Evolutionary conservation across 192 early-diverging fungal species (phyloP).

Genomic region (Funneliformis geosporum): DNA sequence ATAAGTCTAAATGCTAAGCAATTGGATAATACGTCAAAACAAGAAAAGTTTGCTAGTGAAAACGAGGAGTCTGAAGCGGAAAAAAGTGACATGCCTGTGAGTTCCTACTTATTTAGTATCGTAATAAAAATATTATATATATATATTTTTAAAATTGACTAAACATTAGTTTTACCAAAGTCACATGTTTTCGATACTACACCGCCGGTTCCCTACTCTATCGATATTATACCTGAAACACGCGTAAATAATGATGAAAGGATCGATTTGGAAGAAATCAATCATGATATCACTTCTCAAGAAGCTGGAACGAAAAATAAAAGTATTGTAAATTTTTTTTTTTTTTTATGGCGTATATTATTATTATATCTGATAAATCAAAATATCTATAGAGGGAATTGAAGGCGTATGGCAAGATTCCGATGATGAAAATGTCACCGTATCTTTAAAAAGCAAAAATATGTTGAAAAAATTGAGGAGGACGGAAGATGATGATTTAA

Average conservation of each 20-base stretch:
- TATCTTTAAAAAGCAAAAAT: conserved; percentile 68
- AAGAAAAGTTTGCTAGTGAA: background rate
- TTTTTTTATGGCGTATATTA: background rate
- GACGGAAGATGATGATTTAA: conserved; percentile 69
- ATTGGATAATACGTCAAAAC: background rate
- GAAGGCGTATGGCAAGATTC: conserved; percentile 79
- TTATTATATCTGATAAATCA: background rate
- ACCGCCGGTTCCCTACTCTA: background rate
- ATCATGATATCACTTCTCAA: background rate
- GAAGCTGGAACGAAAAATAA: background rate
- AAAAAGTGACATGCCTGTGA: background rate
- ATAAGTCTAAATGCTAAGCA: background rate
- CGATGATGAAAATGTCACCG: conserved; percentile 66
- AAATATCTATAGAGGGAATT: background rate
- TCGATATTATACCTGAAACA: background rate
- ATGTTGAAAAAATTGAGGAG: conserved; percentile 79
- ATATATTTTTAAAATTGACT: too few relatives aligned
- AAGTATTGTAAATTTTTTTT: background rate
- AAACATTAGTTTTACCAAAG: background rate
- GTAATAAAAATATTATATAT: background rate
- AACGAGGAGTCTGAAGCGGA: background rate
- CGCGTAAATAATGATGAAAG: background rate
- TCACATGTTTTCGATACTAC: background rate
- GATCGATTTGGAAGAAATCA: background rate
- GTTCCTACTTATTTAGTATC: background rate